phyloP scores from a whole-genome alignment of 192 early-diverging fungal genomes.

The Umbelopsis sp. region DNA sequence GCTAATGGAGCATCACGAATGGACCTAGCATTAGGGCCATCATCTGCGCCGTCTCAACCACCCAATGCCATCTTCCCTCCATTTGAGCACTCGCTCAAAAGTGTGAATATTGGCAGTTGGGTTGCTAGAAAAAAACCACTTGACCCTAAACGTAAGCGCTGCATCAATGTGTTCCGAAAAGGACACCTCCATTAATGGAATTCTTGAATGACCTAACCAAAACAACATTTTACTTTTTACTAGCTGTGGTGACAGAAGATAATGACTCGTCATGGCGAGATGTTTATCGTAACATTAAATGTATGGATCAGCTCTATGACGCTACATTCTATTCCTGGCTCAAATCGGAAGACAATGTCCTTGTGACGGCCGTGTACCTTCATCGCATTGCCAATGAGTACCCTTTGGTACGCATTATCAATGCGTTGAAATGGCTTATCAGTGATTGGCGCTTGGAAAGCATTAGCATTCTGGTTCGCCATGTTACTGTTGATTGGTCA shows the following conservation, averaged over 20 bases:
- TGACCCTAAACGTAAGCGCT: constrained; percentile 7
- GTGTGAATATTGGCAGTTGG: constrained; percentile 16
- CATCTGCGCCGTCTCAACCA: constrained; percentile 15
- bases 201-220: constrained; percentile 1
- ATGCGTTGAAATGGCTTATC: constrained; percentile 76
- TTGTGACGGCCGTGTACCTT: constrained; percentile 68
- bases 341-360: constrained; percentile 74
- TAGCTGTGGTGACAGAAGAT: constrained; percentile 18
- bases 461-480: constrained; percentile 67
- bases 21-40: constrained; percentile 3
- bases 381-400: constrained; percentile 79
- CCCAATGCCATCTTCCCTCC: constrained; percentile 16
- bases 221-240: background rate
- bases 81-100: constrained; percentile 17
- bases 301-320: constrained; percentile 78
- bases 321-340: constrained; percentile 79
- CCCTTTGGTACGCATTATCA: constrained; percentile 70
- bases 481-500: constrained; percentile 74
- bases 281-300: constrained; percentile 71
- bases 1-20: constrained; percentile 16
- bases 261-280: constrained; percentile 58
- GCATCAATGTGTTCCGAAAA: background rate
- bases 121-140: constrained; percentile 12
- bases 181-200: background rate
- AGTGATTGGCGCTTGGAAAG: constrained; percentile 74